Percentiles rank a stretch among this genome's conserved stretches.
These are phyloP conservation scores for Spergularia azorica DNA, from an alignment of 179 eudicot species.

Conservation along the genomic window DNA sequence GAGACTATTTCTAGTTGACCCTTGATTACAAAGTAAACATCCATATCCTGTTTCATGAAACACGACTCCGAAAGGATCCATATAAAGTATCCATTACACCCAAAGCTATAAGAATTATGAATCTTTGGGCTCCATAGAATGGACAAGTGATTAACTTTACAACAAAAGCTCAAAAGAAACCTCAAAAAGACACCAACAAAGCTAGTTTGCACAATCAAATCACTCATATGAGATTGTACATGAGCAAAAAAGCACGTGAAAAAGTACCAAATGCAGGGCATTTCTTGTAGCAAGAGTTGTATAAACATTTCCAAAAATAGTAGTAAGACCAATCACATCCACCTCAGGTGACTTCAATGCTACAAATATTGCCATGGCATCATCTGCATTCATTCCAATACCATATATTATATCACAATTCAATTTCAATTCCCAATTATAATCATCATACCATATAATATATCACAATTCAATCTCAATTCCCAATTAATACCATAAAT, in stretches of 20 bases:
- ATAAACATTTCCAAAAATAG: conserved; percentile 88
- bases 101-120: neutral
- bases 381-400: conserved; percentile 53
- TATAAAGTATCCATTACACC: neutral
- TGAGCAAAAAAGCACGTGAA: neutral
- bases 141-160: neutral
- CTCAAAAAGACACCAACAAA: neutral
- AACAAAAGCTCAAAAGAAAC: neutral
- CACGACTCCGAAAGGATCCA: neutral
- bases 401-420: neutral
- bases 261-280: conserved; percentile 87
- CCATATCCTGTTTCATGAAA: neutral
- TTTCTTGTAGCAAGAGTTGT: conserved; percentile 89
- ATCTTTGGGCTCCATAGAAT: neutral
- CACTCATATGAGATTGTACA: neutral
- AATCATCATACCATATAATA: too few relatives aligned
- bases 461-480: too few relatives aligned
- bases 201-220: too few relatives aligned
- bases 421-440: neutral
- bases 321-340: conserved; percentile 90
- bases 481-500: too few relatives aligned
- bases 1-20: neutral
- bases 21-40: too few relatives aligned
- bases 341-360: conserved; percentile 87
- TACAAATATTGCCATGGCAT: conserved; percentile 94